Evolutionary conservation across 2,329 filamentous ascomycete genomes (phyloP), one percentile per base, ranked within the genome.

Genomic region (Clarireedia monteithiana): DNA sequence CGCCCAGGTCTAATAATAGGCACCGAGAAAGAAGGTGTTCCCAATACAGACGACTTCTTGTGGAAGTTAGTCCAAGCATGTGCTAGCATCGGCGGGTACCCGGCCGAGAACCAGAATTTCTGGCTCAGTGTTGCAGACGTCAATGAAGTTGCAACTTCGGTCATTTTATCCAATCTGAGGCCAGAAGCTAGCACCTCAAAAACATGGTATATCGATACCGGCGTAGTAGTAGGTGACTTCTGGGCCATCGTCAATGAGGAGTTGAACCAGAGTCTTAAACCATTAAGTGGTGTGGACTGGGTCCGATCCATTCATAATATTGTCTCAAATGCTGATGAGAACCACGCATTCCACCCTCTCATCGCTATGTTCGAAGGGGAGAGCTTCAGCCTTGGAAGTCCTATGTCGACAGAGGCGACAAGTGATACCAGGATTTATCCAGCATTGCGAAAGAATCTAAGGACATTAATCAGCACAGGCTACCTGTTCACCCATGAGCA

Each of bases 41-140:
- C 65, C n/a, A 67, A 67, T 30, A 52, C 49, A 5, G 61, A 61
- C 48, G 64, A 67, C 50, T 67, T 60, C 48, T 26, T 67, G 6
- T 67, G 65, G 65, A 60, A 64, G 30, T 42, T 66, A 14, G 64
- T 60, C 0, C 55, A 58, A 6, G 50, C 55, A 30, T 50, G 56
- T n/a, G n/a, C n/a, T n/a, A n/a, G n/a, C n/a, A n/a, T n/a, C n/a
- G 52, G 57, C 5, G 51, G 45, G 5, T 66, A 60, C 53, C 52
- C 52, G 14, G 46, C 36, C 7, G 55, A 45, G 7, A 57, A 61
- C 15, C 49, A 44, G 6, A 55, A 58, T 26, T 27, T 6, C 6
- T 65, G 61, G 64, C 34, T 66, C 9, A 48, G 42, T 5, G 26
- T 66, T 23, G 40, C 64, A 4, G 61, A 60, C 49, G 64, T 53